Percentiles rank a stretch among this genome's conserved stretches.
These are phyloP conservation scores for Termitomyces sp. DNA, from an alignment of 768 basidiomycete genomes.

Conservation along the genomic window DNA sequence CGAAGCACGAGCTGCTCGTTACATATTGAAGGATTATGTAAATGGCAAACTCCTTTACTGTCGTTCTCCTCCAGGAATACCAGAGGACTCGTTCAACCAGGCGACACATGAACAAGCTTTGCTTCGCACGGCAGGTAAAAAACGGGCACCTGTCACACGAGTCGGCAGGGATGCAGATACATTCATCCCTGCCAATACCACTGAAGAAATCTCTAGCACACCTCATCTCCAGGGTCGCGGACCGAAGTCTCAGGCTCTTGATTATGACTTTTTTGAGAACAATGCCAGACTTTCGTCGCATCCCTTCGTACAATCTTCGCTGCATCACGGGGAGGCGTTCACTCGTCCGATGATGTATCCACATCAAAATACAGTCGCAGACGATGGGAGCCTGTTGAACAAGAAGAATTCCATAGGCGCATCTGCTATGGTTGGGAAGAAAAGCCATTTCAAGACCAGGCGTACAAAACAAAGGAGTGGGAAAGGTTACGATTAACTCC, in stretches of 20 bases:
- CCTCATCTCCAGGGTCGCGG: conserved; percentile 24
- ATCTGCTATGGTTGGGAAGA: conserved; percentile 57
- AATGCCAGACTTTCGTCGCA: conserved; percentile 45
- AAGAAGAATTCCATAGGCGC: conserved; percentile 34
- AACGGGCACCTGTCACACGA: conserved; percentile 82
- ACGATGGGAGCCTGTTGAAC: conserved; percentile 68
- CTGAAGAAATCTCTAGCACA: conserved; percentile 16
- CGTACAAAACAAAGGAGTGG: conserved; percentile 88
- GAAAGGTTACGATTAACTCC: conserved; percentile 71
- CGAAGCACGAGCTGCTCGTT: conserved; percentile 89
- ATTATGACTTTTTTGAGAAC: conserved; percentile 77
- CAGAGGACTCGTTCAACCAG: conserved; percentile 69
- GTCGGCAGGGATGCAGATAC: conserved; percentile 85
- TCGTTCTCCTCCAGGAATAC: conserved; percentile 75
- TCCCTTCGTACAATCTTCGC: conserved; percentile 59
- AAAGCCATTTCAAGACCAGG: conserved; percentile 80
- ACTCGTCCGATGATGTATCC: conserved; percentile 67
- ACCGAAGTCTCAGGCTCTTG: conserved; percentile 65
- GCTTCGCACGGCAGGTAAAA: conserved; percentile 63
- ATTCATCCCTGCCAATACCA: conserved; percentile 46
- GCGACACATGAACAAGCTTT: conserved; percentile 60
- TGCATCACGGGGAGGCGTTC: conserved; percentile 52
- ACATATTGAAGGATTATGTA: conserved; percentile 95
- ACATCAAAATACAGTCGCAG: conserved; percentile 75
- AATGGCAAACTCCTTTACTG: conserved; percentile 90